Evolutionary conservation across 208 protist species (phyloP), one percentile per base, ranked within the genome.

Genomic region (Novymonas esmeraldas): DNA sequence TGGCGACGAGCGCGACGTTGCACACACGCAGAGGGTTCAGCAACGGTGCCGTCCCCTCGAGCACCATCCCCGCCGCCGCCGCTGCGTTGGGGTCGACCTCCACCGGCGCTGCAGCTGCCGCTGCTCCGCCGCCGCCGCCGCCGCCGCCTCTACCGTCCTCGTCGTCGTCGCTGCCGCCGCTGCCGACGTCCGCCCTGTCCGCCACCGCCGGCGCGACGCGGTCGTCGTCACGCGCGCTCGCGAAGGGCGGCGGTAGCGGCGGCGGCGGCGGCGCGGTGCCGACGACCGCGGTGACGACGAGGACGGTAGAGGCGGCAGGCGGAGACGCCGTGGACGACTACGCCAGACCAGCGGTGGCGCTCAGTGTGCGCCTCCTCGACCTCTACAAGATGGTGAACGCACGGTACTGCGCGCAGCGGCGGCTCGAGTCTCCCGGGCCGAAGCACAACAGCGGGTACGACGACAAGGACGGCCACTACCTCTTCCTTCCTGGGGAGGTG

Each of bases 371-470:
- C 38, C 64, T 95, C 22, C 46, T 94, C 16, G 42, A 57, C 13
- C 45, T 89, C 24, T 93, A 95, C 64, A 93, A 95, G 64, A 54
- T 63, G 28, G 83, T 95, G 20, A 94, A 95, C 64, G 81, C 84
- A 14, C 33, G 62, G 60, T 92, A 89, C 78, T 95, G 84, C 60
- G 63, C 64, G 16, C 56, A 87, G 65, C 76, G 83, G n/a, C 70
- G 89, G 11, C 66, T 87, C 18, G 78, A 87, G 63, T 77, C 67
- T 22, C 85, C 84, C 7, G 82, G 79, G n/a, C 66, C 79, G 5
- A 90, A 92, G 58, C 93, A 90, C 73, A 95, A 95, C 84, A 84
- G 83, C 46, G 91, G 91, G 34, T 96, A 84, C 75, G 90, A 96
- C 62, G 92, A 96, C 62, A 77, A 90, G 31, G 86, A 95, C 14